Conservation (phyloP, 192 early-diverging fungal species). For the Coemansia sp. region DNA sequence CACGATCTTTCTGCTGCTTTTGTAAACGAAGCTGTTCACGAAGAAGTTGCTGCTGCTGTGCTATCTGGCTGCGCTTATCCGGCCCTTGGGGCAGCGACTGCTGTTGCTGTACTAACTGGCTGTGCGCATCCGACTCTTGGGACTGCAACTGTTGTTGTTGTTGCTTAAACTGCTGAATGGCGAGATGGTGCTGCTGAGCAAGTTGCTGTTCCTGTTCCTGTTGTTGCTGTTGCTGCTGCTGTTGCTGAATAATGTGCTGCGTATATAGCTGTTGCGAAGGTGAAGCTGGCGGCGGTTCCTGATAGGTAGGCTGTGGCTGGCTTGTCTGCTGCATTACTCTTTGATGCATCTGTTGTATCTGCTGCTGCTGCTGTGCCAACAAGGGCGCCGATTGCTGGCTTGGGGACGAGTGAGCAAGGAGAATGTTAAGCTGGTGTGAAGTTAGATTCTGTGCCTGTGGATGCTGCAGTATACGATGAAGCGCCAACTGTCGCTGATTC, state of each 20-base stretch:
- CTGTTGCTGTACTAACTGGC: conserved; percentile 2
- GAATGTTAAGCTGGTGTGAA: too few relatives aligned
- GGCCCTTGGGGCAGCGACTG: not conserved
- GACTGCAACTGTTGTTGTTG: conserved; percentile 15
- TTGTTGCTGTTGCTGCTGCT: conserved; percentile 14
- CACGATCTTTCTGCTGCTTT: not conserved
- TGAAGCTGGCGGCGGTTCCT: too few relatives aligned
- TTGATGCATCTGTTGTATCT: conserved; percentile 12
- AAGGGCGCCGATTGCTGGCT: not conserved
- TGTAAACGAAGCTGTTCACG: conserved; percentile 2
- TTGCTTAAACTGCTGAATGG: too few relatives aligned
- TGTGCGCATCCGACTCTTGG: not conserved
- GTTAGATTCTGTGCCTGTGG: too few relatives aligned
- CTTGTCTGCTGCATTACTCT: not conserved
- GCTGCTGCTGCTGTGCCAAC: conserved; percentile 11
- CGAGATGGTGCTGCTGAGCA: not conserved
- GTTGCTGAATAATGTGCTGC: not conserved
- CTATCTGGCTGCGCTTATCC: not conserved
- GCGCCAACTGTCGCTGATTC: too few relatives aligned
- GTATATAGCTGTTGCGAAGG: not conserved
- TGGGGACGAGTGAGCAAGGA: not conserved
- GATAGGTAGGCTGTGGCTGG: not conserved
- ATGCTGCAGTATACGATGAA: too few relatives aligned
- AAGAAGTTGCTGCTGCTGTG: conserved; percentile 5
- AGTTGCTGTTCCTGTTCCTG: conserved; percentile 3